phyloP scores from a whole-genome alignment of 345 rosid genomes.

The Psidium friedrichsthalianum region DNA sequence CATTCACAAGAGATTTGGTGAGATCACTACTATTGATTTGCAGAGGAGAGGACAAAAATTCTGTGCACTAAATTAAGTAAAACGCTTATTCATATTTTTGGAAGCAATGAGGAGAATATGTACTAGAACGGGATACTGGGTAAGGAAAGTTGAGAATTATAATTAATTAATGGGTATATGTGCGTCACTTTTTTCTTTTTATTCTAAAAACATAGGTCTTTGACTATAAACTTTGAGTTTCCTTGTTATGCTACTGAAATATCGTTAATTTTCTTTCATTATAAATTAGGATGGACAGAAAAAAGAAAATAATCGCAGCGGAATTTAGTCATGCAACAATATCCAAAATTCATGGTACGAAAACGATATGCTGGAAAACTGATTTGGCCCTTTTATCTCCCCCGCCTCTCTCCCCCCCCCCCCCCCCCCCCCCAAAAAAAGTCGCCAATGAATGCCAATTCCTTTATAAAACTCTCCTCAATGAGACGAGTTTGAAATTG shows the following conservation, averaged over 20 bases:
- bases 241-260: not conserved
- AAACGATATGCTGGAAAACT: not conserved
- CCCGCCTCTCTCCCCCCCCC: not conserved
- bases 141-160: not conserved
- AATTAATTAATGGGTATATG: not conserved
- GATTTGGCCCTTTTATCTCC: not conserved
- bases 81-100: not conserved
- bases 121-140: not conserved
- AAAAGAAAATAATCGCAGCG: not conserved
- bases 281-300: not conserved
- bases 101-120: not conserved
- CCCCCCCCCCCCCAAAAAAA: no score
- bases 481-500: not conserved
- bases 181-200: not conserved
- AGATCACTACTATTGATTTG: not conserved
- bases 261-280: not conserved
- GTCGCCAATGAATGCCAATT: not conserved
- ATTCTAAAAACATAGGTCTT: not conserved
- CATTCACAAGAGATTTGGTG: not conserved
- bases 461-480: not conserved
- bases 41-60: not conserved
- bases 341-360: not conserved
- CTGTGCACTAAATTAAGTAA: not conserved
- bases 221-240: no score
- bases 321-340: not conserved